Evolutionary conservation across 257 asterid genomes (phyloP).

Genomic region (Pogostemon cablin): DNA sequence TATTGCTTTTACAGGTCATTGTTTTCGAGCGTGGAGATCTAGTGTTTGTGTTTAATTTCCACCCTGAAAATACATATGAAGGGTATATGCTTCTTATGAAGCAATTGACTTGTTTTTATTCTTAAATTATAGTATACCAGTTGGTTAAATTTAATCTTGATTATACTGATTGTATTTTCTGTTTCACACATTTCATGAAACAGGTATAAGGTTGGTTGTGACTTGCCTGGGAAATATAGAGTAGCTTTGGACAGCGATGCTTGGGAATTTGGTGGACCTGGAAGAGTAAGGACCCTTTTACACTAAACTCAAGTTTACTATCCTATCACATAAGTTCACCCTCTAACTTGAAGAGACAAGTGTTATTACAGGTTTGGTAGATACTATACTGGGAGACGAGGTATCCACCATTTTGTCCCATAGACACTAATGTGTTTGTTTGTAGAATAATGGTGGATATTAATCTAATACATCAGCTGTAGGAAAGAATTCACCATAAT

Average conservation of each 20-base stretch:
- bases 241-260: slow-evolving; percentile 95
- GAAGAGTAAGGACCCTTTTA: slow-evolving; percentile 69
- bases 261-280: slow-evolving; percentile 90
- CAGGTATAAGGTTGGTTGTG: slow-evolving; percentile 98
- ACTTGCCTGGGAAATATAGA: slow-evolving; percentile 90
- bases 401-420: not conserved
- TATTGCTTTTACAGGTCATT: slow-evolving; percentile 64
- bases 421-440: not conserved
- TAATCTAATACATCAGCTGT: not conserved
- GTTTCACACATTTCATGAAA: slow-evolving; percentile 25
- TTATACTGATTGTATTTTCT: not conserved
- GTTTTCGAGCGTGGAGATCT: slow-evolving; percentile 94
- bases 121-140: not conserved
- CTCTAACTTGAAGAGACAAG: not conserved
- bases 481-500: not conserved
- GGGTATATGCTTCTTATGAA: slow-evolving; percentile 54
- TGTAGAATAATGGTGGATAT: not conserved
- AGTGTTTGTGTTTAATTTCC: slow-evolving; percentile 91
- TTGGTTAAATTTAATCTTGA: not conserved
- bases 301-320: slow-evolving; percentile 12
- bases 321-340: not conserved
- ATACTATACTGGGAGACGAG: not conserved
- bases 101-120: slow-evolving; percentile 24
- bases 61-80: slow-evolving; percentile 77
- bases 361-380: not conserved